A percentile compares a stretch with the other conserved stretches of the same genome.
Evolutionary conservation across 2,329 filamentous ascomycete species (phyloP).

Genomic region (Calonectria pauciramosa): DNA sequence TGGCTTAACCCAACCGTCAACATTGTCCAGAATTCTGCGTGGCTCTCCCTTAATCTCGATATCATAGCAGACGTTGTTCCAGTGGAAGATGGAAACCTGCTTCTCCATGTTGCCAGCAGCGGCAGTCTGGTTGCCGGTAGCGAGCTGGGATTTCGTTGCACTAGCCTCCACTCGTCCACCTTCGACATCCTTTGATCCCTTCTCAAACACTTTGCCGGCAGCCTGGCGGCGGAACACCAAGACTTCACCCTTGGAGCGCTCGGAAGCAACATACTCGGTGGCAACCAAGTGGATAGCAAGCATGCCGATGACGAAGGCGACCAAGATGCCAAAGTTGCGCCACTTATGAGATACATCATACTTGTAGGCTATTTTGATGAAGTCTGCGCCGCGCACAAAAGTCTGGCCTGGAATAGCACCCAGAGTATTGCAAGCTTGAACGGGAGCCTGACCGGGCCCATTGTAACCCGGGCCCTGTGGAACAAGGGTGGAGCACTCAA

Average conservation of each 20-base stretch:
- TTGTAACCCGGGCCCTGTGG: background rate
- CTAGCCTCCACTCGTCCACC: constrained; percentile 9
- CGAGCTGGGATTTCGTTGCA: background rate
- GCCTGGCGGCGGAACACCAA: constrained; percentile 33
- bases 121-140: background rate
- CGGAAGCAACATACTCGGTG: constrained; percentile 36
- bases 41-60: constrained; percentile 75
- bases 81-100: constrained; percentile 69
- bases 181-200: background rate
- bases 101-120: constrained; percentile 14
- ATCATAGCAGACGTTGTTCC: constrained; percentile 79
- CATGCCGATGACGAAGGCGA: constrained; percentile 26
- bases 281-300: constrained; percentile 33
- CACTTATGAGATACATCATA: constrained; percentile 27
- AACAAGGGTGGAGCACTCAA: background rate
- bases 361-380: constrained; percentile 23
- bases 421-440: background rate
- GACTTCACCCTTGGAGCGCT: constrained; percentile 40
- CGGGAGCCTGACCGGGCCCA: background rate
- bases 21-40: constrained; percentile 75
- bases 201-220: background rate
- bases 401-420: background rate
- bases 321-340: constrained; percentile 34
- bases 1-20: constrained; percentile 80
- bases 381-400: constrained; percentile 19